Evolutionary conservation across 768 basidiomycete genomes (phyloP).

Genomic region (Serendipita indica): DNA sequence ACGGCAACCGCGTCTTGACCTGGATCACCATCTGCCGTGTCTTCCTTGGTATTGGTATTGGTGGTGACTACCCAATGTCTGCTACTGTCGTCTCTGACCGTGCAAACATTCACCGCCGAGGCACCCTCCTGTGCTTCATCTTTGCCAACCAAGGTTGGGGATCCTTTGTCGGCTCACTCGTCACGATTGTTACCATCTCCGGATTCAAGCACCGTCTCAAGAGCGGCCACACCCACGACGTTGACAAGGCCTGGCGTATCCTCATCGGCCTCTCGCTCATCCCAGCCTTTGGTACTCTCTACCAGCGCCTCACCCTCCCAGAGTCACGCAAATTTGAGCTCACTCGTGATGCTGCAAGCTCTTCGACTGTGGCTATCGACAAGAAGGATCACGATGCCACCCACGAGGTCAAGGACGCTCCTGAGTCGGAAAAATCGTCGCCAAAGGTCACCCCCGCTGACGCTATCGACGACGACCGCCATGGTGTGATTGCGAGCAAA

Average conservation of each 20-base stretch:
- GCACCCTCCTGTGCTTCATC: constrained; percentile 61
- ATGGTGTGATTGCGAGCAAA: background rate
- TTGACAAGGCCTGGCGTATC: constrained; percentile 49
- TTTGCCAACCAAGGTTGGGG: constrained; percentile 70
- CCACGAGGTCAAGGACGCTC: constrained; percentile 1
- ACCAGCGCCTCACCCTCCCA: constrained; percentile 58
- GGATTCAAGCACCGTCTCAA: constrained; percentile 37
- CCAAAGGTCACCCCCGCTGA: background rate
- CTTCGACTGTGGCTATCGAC: constrained; percentile 18
- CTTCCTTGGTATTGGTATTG: constrained; percentile 61
- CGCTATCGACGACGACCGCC: background rate
- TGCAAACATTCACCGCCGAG: constrained; percentile 47
- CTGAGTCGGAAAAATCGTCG: constrained; percentile 6
- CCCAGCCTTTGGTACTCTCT: constrained; percentile 59
- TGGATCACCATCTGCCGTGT: constrained; percentile 56
- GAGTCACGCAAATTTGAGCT: constrained; percentile 29
- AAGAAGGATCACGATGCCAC: constrained; percentile 27
- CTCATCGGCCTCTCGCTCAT: constrained; percentile 57
- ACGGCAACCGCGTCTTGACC: constrained; percentile 38
- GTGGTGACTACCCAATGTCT: constrained; percentile 69
- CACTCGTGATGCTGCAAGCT: constrained; percentile 24
- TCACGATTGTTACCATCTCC: constrained; percentile 47
- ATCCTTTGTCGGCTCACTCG: constrained; percentile 44
- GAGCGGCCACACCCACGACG: background rate
- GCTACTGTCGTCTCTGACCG: constrained; percentile 41